These are phyloP conservation scores for Beauveria sp. DNA, from an alignment of 2,329 filamentous ascomycete species.

Conservation along the genomic window DNA sequence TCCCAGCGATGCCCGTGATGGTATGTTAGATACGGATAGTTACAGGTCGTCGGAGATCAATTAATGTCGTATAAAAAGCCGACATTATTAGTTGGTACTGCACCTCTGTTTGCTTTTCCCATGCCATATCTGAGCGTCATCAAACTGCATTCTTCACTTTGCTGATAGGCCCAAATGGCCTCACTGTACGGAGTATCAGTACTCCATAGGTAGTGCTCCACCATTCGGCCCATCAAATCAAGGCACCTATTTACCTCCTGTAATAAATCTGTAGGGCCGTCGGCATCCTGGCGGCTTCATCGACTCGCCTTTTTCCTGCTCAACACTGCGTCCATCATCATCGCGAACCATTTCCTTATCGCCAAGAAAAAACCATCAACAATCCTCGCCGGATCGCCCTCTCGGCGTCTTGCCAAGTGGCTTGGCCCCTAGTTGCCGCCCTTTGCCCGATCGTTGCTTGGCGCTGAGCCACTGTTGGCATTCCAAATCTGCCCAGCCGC, in stretches of 20 bases:
- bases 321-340: too few relatives aligned
- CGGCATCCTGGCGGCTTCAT: too few relatives aligned
- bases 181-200: background rate
- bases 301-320: too few relatives aligned
- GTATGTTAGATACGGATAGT: too few relatives aligned
- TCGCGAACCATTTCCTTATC: background rate
- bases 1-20: too few relatives aligned
- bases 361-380: background rate
- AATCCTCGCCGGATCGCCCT: background rate
- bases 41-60: too few relatives aligned
- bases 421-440: slow-evolving; percentile 3
- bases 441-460: background rate
- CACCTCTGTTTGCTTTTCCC: too few relatives aligned
- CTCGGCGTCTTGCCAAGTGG: slow-evolving; percentile 9
- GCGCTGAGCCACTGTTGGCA: background rate
- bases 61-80: too few relatives aligned
- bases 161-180: background rate
- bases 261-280: too few relatives aligned
- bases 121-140: too few relatives aligned
- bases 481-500: background rate
- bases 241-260: background rate
- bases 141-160: background rate
- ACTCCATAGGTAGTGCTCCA: background rate
- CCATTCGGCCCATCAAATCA: background rate
- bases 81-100: too few relatives aligned